A percentile compares a stretch with the other conserved stretches of the same genome.
Evolutionary conservation across 805 yeast species (phyloP).

Genomic region (Candida ortonii): DNA sequence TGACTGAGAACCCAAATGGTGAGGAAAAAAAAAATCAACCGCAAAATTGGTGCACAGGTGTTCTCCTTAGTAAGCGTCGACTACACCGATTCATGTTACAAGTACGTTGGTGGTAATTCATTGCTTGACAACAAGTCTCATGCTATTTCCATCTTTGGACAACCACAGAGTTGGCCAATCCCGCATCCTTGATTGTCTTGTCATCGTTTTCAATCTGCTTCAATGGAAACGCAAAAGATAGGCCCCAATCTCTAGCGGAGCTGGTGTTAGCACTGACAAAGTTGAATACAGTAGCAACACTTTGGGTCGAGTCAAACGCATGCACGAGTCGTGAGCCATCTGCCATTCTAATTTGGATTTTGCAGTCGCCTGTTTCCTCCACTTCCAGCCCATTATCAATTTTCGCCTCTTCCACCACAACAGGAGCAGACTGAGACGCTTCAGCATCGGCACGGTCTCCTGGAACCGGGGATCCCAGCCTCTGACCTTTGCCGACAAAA

Average conservation of each 20-base stretch:
- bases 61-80: no score
- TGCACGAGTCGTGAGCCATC: conserved; percentile 70
- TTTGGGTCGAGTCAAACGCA: conserved; percentile 60
- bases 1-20: no score
- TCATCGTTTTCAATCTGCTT: conserved; percentile 62
- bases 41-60: no score
- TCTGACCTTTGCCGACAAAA: conserved; percentile 73
- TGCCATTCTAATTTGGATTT: conserved; percentile 80
- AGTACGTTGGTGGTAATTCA: no score
- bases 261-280: conserved; percentile 55
- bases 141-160: conserved; percentile 74
- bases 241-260: conserved; percentile 51
- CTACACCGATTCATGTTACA: no score
- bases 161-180: conserved; percentile 77
- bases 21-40: no score
- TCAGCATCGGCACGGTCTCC: conserved; percentile 47
- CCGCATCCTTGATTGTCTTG: conserved; percentile 67
- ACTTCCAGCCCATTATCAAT: conserved; percentile 15
- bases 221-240: conserved; percentile 82
- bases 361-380: conserved; percentile 50
- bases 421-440: conserved; percentile 14
- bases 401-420: conserved; percentile 14
- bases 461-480: conserved; percentile 88
- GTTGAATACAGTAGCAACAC: conserved; percentile 65
- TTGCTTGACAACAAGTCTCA: background rate